Evolutionary conservation across 2,329 filamentous ascomycete species (phyloP).

Genomic region (Stagonosporopsis chrysanthemi): DNA sequence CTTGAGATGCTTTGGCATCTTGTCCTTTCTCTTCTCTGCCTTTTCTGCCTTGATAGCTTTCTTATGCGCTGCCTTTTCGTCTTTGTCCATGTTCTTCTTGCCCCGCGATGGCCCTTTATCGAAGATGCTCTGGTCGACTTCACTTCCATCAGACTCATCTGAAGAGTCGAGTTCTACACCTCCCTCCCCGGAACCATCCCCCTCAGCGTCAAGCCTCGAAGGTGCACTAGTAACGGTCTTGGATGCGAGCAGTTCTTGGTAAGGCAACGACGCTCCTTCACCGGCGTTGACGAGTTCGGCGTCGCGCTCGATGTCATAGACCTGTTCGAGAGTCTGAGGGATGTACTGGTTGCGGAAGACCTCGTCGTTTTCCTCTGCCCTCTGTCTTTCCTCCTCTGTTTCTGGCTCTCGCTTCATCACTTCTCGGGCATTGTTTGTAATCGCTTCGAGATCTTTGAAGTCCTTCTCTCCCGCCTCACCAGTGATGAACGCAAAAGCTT

Average conservation of each 20-base stretch:
- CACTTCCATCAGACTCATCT: slow-evolving; percentile 30
- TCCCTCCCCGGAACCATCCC: not conserved
- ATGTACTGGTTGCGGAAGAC: slow-evolving; percentile 98
- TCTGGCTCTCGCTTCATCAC: slow-evolving; percentile 67
- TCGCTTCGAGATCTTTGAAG: slow-evolving; percentile 65
- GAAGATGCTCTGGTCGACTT: slow-evolving; percentile 43
- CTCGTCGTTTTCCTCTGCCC: slow-evolving; percentile 77
- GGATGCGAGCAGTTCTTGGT: slow-evolving; percentile 82
- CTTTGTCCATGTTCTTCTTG: slow-evolving; percentile 82
- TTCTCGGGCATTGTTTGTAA: slow-evolving; percentile 69
- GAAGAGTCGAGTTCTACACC: slow-evolving; percentile 21
- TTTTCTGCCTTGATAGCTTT: slow-evolving; percentile 93
- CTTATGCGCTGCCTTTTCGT: slow-evolving; percentile 88
- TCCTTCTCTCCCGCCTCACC: slow-evolving; percentile 60
- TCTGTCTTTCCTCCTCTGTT: slow-evolving; percentile 58
- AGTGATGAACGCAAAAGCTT: slow-evolving; percentile 86
- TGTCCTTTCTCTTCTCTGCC: slow-evolving; percentile 88
- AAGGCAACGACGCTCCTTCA: slow-evolving; percentile 79
- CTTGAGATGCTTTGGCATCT: slow-evolving; percentile 96
- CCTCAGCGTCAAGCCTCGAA: not conserved
- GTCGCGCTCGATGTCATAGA: slow-evolving; percentile 95
- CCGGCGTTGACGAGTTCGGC: slow-evolving; percentile 78
- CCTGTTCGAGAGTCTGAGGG: slow-evolving; percentile 91
- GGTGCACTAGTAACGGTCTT: slow-evolving; percentile 60
- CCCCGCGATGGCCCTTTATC: slow-evolving; percentile 46